phyloP scores from a whole-genome alignment of 2,329 filamentous ascomycete genomes.

The Penicillium concentricum region DNA sequence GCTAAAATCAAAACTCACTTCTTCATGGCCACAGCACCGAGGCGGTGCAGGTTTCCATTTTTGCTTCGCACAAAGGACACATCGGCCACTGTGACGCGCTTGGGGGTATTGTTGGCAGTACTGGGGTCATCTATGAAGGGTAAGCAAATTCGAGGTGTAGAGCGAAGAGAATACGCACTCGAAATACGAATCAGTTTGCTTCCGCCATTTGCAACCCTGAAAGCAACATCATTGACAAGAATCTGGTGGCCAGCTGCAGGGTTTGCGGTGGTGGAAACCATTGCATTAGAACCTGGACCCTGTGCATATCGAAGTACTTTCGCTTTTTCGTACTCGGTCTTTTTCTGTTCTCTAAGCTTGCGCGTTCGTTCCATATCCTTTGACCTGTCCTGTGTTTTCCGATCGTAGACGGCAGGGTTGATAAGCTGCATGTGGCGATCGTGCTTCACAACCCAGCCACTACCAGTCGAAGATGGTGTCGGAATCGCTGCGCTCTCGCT shows the following conservation, averaged over 20 bases:
- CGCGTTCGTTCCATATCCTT: constrained; percentile 71
- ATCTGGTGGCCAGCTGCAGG: constrained; percentile 59
- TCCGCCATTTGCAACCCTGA: constrained; percentile 70
- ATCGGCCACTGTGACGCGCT: constrained; percentile 68
- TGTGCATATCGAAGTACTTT: constrained; percentile 44
- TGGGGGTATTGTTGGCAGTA: constrained; percentile 68
- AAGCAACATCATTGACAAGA: constrained; percentile 68
- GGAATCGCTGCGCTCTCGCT: constrained; percentile 30
- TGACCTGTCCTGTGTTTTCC: constrained; percentile 65
- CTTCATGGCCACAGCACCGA: constrained; percentile 71
- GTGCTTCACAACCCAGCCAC: constrained; percentile 68
- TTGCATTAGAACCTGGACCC: constrained; percentile 25
- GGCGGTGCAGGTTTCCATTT: constrained; percentile 79
- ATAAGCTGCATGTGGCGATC: constrained; percentile 81
- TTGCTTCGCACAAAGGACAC: constrained; percentile 84
- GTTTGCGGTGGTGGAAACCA: constrained; percentile 26
- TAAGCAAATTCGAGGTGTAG: constrained; percentile 45
- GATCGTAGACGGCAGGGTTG: constrained; percentile 74
- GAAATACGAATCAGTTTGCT: constrained; percentile 76
- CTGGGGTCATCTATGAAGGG: constrained; percentile 54
- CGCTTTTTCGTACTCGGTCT: constrained; percentile 53
- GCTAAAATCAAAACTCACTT: constrained; percentile 55
- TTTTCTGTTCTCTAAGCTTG: constrained; percentile 51
- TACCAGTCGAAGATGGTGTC: constrained; percentile 26
- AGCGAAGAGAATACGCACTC: constrained; percentile 54